phyloP scores from a whole-genome alignment of 78 protist genomes.

The Cavenderia fasciculata region DNA sequence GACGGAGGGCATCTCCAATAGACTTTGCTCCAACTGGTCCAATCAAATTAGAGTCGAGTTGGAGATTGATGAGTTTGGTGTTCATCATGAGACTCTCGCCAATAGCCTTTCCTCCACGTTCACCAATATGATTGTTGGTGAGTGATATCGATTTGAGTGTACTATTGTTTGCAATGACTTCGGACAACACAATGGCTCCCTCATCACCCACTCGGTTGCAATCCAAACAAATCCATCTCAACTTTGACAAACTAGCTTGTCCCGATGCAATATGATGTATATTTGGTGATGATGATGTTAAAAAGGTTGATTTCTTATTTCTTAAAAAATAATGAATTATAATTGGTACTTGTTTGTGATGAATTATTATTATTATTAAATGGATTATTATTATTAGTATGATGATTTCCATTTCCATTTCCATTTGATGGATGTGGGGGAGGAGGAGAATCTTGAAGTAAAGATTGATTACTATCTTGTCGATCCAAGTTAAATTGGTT shows the following conservation, averaged over 20 bases:
- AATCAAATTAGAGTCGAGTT: slow-evolving; percentile 9
- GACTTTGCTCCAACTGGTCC: neutral
- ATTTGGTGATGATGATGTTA: neutral
- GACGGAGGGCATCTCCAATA: neutral
- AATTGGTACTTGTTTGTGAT: neutral
- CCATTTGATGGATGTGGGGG: neutral
- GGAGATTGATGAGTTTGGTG: neutral
- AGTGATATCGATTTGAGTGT: slow-evolving; percentile 1
- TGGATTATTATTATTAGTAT: neutral
- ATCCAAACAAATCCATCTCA: slow-evolving; percentile 2
- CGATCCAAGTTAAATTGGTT: neutral
- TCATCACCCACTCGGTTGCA: slow-evolving; percentile 17
- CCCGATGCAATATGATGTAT: slow-evolving; percentile 5
- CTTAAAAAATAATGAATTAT: neutral
- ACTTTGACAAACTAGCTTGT: slow-evolving; percentile 1
- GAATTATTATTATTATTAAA: neutral
- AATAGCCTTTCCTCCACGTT: neutral
- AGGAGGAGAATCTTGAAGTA: neutral
- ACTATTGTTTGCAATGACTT: slow-evolving; percentile 19
- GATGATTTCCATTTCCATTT: neutral
- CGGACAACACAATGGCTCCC: neutral
- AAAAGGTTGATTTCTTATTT: neutral
- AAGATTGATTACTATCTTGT: neutral
- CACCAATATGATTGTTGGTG: slow-evolving; percentile 4
- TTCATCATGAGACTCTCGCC: slow-evolving; percentile 17